Percentiles rank a stretch among this genome's conserved stretches.
phyloP scores from a whole-genome alignment of 176 grass and related monocot species.

The Alloteropsis semialata region DNA sequence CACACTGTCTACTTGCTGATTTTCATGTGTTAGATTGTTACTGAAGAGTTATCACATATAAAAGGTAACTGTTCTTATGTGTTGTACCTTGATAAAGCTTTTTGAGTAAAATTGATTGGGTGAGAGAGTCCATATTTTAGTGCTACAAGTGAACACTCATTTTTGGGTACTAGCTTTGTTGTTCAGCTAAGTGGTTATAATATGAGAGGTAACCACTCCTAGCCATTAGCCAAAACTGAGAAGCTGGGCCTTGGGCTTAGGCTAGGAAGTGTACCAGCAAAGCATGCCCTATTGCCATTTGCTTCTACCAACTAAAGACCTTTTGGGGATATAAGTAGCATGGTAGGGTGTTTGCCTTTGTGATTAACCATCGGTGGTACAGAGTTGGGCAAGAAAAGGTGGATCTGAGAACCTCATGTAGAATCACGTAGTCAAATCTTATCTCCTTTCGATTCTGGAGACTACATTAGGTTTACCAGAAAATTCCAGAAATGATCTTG shows the following conservation, averaged over 20 bases:
- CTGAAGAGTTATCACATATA: slow-evolving; percentile 1
- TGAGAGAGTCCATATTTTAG: not conserved
- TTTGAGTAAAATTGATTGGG: not conserved
- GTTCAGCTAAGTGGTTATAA: not conserved
- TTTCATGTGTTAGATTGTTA: not conserved
- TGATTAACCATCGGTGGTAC: not conserved
- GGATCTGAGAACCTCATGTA: not conserved
- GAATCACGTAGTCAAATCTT: not conserved
- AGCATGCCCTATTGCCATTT: not conserved
- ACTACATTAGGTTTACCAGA: not conserved
- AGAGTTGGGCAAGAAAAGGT: not conserved
- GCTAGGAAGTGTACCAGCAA: not conserved
- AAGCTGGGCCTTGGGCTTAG: not conserved
- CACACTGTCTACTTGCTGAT: slow-evolving; percentile 21
- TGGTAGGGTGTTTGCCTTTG: not conserved
- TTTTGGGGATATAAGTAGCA: not conserved
- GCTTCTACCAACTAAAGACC: not conserved
- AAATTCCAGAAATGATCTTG: not conserved
- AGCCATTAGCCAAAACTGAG: not conserved
- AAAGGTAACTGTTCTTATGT: not conserved
- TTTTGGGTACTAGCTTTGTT: not conserved
- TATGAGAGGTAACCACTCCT: not conserved
- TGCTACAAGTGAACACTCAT: not conserved
- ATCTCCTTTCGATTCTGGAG: not conserved
- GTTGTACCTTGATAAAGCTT: slow-evolving; percentile 13